Base-by-base conservation (phyloP, 257 asterid species). In the Lycium barbarum region DNA sequence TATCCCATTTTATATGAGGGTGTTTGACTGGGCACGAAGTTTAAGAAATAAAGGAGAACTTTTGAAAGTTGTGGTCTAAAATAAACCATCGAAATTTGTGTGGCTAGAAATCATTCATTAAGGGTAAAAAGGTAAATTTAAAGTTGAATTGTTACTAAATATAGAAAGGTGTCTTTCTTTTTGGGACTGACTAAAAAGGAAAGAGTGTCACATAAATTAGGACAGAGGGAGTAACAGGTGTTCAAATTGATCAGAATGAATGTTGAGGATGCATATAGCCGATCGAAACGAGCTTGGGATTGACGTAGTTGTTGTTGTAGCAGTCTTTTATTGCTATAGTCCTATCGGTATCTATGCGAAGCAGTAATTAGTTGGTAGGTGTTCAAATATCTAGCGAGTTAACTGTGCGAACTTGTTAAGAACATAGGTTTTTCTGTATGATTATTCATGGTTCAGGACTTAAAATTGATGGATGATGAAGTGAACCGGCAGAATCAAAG, bases 381-480 rank as follows among this genome's bases (percentile, higher is more conserved):
- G 40, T 73, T 73, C 61, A 73, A 73, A 73, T 73, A 73, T 6
- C n/a, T 47, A 73, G 59, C 20, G 74, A 14, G 49, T 13, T 67
- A 67, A 13, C 9, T 33, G 35, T 35, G 20, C 74, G 8, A 61
- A 61, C 67, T n/a, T 61, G 13, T 35, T 67, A 35, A 26, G 72
- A 65, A 65, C 40, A 26, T 63, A 26, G 72, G 38, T 20, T 14
- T 22, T 47, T 47, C 59, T 45, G 59, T 45, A 73, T 2, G 38
- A 73, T n/a, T 12, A 73, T n/a, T 73, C 80, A 73, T 45, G 80
- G 12, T 72, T 73, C 80, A 45, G 59, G 36, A 45, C 20, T 73
- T 47, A 20, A 73, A 73, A 45, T 3, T 47, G 81, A 73, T 73
- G 13, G 59, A 73, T 47, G 59, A 47, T n/a, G 61, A 36, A 47